Percentiles rank a stretch among this genome's conserved stretches.
phyloP scores from a whole-genome alignment of 1,284 basidiomycete genomes.

The Vanrija sp. region DNA sequence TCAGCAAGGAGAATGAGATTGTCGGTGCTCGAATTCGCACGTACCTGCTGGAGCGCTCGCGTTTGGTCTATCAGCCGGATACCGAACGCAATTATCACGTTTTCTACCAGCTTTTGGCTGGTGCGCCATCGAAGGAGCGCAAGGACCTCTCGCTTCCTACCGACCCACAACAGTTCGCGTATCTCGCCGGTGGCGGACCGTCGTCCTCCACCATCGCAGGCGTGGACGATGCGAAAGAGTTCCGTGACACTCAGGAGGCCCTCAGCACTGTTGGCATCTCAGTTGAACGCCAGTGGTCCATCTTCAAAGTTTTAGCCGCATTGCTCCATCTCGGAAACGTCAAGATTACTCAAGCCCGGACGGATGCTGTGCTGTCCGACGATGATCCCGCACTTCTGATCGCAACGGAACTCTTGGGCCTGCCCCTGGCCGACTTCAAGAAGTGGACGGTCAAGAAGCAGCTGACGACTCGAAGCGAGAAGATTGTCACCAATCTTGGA shows the following conservation, averaged over 20 bases:
- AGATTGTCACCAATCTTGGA: constrained; percentile 84
- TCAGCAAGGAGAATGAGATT: constrained; percentile 91
- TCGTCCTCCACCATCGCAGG: constrained; percentile 78
- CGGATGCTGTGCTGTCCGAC: constrained; percentile 80
- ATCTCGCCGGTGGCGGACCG: constrained; percentile 89
- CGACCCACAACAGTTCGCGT: constrained; percentile 80
- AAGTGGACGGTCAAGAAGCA: constrained; percentile 99
- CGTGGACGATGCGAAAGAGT: constrained; percentile 95
- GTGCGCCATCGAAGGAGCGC: constrained; percentile 89
- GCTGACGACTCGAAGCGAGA: constrained; percentile 88
- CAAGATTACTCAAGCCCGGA: constrained; percentile 75
- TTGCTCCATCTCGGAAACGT: constrained; percentile 96
- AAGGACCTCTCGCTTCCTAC: constrained; percentile 87
- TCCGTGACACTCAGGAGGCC: constrained; percentile 86
- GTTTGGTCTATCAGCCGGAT: constrained; percentile 94
- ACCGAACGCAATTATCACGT: constrained; percentile 99
- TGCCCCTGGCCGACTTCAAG: constrained; percentile 91
- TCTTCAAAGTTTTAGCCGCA: constrained; percentile 89
- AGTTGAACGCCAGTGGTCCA: constrained; percentile 96
- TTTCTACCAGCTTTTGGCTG: constrained; percentile 98
- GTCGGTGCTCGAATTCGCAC: constrained; percentile 97
- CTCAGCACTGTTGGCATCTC: constrained; percentile 95
- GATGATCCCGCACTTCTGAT: constrained; percentile 75
- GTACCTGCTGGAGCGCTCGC: constrained; percentile 93
- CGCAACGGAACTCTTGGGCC: constrained; percentile 83